Conservation (phyloP, 2,329 filamentous ascomycete species). For the Albophoma yamanashiensis region DNA sequence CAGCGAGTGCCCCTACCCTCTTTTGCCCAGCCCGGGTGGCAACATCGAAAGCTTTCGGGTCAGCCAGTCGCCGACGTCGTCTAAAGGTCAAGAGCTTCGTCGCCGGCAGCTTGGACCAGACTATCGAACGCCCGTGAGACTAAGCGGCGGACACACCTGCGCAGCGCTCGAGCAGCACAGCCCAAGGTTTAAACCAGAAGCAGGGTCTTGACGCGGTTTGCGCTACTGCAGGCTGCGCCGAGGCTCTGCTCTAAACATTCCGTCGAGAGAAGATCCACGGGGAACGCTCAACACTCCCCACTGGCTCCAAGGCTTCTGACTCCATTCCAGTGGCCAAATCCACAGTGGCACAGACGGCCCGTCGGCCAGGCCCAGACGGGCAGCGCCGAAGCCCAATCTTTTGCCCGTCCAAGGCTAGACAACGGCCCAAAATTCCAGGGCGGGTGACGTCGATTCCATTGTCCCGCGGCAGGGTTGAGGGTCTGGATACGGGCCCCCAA, state of each 20-base stretch:
- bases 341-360: background rate
- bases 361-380: background rate
- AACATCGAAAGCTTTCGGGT: background rate
- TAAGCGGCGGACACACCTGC: background rate
- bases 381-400: background rate
- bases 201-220: background rate
- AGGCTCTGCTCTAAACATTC: background rate
- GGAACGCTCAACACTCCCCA: background rate
- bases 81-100: background rate
- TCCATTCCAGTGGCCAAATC: background rate
- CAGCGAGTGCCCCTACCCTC: background rate
- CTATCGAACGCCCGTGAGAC: background rate
- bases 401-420: background rate
- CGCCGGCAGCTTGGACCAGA: background rate
- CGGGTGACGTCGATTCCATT: conserved; percentile 5
- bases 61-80: background rate
- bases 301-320: background rate
- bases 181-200: background rate
- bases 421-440: background rate
- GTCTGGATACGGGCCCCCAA: background rate
- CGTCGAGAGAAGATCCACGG: background rate
- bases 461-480: background rate
- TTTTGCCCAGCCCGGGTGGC: background rate
- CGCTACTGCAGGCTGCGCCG: background rate
- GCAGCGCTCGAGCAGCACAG: background rate